These are phyloP conservation scores for Azolla pinnata DNA, from an alignment of 75 land plant species.

Conservation along the genomic window DNA sequence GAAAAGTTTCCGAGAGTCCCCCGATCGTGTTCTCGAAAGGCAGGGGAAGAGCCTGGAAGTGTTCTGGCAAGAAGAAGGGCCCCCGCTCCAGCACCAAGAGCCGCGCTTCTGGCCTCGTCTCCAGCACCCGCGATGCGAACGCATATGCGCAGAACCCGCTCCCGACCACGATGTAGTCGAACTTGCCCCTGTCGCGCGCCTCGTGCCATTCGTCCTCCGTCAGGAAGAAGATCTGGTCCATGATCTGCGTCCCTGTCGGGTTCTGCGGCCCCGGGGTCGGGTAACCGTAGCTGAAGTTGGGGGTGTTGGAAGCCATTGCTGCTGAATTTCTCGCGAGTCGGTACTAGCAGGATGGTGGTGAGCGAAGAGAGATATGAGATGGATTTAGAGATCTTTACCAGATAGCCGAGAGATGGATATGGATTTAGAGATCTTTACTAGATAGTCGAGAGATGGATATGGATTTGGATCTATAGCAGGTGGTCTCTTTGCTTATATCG, in stretches of 20 bases:
- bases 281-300: constrained; percentile 11
- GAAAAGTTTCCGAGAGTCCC: constrained; percentile 9
- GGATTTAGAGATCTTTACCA: too few species aligned
- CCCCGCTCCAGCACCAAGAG: constrained; percentile 15
- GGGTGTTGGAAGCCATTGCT: neutral
- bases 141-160: constrained; percentile 18
- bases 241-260: constrained; percentile 2
- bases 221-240: constrained; percentile 15
- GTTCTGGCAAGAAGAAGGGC: constrained; percentile 14
- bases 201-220: constrained; percentile 4
- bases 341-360: too few species aligned
- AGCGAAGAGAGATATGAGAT: too few species aligned
- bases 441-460: too few species aligned
- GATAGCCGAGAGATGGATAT: too few species aligned
- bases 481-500: too few species aligned
- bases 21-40: constrained; percentile 10
- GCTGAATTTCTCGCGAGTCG: too few species aligned
- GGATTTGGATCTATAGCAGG: too few species aligned
- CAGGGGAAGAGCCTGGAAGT: constrained; percentile 14
- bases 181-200: constrained; percentile 12
- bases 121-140: constrained; percentile 4
- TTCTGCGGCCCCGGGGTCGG: constrained; percentile 11
- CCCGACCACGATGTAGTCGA: constrained; percentile 21
- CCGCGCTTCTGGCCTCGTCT: neutral
- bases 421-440: too few species aligned